Evolutionary conservation across 2,329 filamentous ascomycete species (phyloP).

Genomic region (Thielaviopsis punctulata): DNA sequence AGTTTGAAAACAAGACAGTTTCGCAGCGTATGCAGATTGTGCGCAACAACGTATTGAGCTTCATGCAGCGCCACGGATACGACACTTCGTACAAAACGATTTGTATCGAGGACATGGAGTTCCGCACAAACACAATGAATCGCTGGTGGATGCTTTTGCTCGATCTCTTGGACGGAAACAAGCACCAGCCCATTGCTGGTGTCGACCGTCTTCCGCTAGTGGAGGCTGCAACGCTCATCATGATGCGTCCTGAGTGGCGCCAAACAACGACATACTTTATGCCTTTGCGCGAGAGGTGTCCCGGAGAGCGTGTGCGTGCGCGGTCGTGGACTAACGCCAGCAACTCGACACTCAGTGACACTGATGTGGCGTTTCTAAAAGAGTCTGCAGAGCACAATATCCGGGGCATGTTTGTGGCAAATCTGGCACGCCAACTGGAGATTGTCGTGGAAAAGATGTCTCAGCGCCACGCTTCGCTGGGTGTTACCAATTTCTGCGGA

Average conservation of each 20-base stretch:
- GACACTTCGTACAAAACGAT: slow-evolving; percentile 49
- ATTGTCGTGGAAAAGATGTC: slow-evolving; percentile 86
- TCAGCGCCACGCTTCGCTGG: slow-evolving; percentile 46
- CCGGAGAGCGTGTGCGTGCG: slow-evolving; percentile 27
- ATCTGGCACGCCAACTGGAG: slow-evolving; percentile 65
- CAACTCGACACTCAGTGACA: slow-evolving; percentile 49
- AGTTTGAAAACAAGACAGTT: slow-evolving; percentile 46
- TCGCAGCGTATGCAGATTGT: slow-evolving; percentile 61
- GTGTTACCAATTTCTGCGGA: slow-evolving; percentile 68
- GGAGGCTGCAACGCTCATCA: slow-evolving; percentile 62
- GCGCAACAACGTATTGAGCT: slow-evolving; percentile 55
- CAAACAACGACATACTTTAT: slow-evolving; percentile 51
- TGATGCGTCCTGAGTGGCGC: slow-evolving; percentile 81
- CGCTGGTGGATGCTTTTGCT: slow-evolving; percentile 80
- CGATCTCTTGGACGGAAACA: slow-evolving; percentile 56
- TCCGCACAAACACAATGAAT: slow-evolving; percentile 61
- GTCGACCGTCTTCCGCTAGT: slow-evolving; percentile 70
- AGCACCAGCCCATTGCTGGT: slow-evolving; percentile 54
- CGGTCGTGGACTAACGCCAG: slow-evolving; percentile 33
- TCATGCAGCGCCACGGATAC: slow-evolving; percentile 51
- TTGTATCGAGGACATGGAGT: slow-evolving; percentile 66
- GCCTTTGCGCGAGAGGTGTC: slow-evolving; percentile 39
- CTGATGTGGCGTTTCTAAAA: slow-evolving; percentile 35
- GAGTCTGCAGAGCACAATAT: slow-evolving; percentile 76
- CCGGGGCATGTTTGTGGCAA: slow-evolving; percentile 69